Base-by-base conservation (phyloP, 2,329 filamentous ascomycete genomes). In the Penicillium sp. region DNA sequence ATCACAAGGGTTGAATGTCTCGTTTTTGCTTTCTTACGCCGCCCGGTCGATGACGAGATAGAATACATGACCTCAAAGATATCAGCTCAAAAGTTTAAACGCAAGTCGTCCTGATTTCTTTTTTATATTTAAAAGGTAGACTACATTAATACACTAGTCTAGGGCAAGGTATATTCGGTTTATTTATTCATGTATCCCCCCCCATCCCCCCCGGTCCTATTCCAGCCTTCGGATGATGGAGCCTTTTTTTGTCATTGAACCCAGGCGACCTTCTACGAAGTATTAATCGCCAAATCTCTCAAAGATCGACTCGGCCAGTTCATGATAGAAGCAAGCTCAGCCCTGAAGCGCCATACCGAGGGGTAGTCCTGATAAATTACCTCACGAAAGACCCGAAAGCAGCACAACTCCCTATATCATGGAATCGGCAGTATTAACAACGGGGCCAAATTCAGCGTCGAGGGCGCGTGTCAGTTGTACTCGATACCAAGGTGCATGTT, bases 381-480 rank as follows among this genome's bases (percentile, higher is more conserved):
- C 27, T 36, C 51, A 31, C 18, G 13, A 18, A 25, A 20, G 22
- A 16, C 5, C 13, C 22, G n/a, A 30, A 31, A 35, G 40, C 40
- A 44, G 25, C 41, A 31, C 24, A 28, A 11, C 40, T 18, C 40
- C 47, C 53, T 44, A 46, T 33, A 51, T 53, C 53, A 56, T 53
- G 30, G 50, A 40, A 49, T 43, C 44, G 41, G 39, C 20, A 35
- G 47, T 16, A 56, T 56, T 53, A 20, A 6, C 53, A 56, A 56
- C 41, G 28, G 18, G 44, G 24, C 47, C 44, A 53, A 49, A 48
- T 44, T 41, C 30, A 27, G 24, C 18, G 28, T 22, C 31, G 7
- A 22, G 16, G 20, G 30, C 35, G 16, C 33, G 25, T 31, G 18
- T 31, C 33, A 16, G 16, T 9, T 20, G 18, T 22, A 13, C 28